Base-by-base conservation (phyloP, 2,329 filamentous ascomycete genomes). In the Ciborinia camelliae region DNA sequence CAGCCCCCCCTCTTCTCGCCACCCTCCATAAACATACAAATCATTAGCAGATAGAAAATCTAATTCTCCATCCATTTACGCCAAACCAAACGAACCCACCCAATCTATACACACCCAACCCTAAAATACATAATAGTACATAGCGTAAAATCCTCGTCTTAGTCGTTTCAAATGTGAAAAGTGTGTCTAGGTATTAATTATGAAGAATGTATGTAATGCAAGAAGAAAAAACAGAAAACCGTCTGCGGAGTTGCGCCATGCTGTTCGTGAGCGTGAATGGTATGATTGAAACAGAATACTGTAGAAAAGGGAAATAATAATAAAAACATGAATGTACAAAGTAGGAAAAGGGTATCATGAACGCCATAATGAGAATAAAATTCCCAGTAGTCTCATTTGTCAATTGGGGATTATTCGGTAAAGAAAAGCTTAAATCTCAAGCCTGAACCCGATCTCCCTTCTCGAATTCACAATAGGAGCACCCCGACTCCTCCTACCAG, bases 61-160 rank as follows among this genome's bases (percentile, higher is more conserved):
- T 26, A 35, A 15, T 45, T 15, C 9, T 3, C 43, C 20, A 48
- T 37, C 12, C 28, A n/a, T 32, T 8, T 57, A 43, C 53, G 5
- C 53, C 23, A 57, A 57, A n/a, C 26, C 18, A 30, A 20, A 18
- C 23, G 10, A 28, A 18, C 45, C 26, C 15, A 23, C 2, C 14
- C 18, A 3, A 5, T 30, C 12, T 9, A 18, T 8, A n/a, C 26
- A 30, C n/a, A 35, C 26, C 41, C 41, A 47, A 37, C 8, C 55
- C 55, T 47, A 47, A 47, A 47, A 47, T 47, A 47, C 55, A 59
- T 47, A 59, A 47, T 35, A 59, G 30, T 37, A 47, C 55, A 59
- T 26, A 47, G n/a, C 28, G 41, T 59, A 18, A 41, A 59, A 20
- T 47, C 8, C 41, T 47, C 55, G n/a, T 32, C 30, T 39, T 35